Conservation (phyloP, 768 basidiomycete genomes). For the Serpula lacrymans region DNA sequence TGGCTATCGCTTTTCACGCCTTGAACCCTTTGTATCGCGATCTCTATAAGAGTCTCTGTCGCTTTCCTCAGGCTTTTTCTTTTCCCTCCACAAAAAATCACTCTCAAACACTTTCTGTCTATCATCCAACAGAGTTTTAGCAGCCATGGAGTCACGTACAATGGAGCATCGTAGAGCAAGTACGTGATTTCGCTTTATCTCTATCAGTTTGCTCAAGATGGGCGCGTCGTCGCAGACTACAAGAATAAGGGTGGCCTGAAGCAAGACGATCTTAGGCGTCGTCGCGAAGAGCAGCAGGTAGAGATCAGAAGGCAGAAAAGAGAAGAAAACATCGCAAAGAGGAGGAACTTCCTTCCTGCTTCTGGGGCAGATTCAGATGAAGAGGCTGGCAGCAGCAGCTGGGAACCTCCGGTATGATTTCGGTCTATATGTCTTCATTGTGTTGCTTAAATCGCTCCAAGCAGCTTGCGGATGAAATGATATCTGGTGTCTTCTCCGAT, state of each 20-base stretch:
- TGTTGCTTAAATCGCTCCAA: slow-evolving; percentile 10
- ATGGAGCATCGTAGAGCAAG: slow-evolving; percentile 75
- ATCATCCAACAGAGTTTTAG: slow-evolving; percentile 9
- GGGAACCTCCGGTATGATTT: slow-evolving; percentile 74
- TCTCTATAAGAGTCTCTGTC: too few relatives aligned
- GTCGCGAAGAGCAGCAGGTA: slow-evolving; percentile 97
- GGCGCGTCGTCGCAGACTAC: slow-evolving; percentile 63
- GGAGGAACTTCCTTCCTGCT: slow-evolving; percentile 86
- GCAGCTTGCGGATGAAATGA: slow-evolving; percentile 88
- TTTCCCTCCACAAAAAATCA: slow-evolving; percentile 10
- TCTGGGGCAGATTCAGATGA: slow-evolving; percentile 86
- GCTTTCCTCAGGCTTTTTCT: slow-evolving; percentile 18
- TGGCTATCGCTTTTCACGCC: too few relatives aligned
- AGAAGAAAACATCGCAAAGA: slow-evolving; percentile 97
- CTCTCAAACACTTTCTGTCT: too few relatives aligned
- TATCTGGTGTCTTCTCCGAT: slow-evolving; percentile 87
- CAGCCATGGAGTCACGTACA: slow-evolving; percentile 59
- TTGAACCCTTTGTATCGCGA: too few relatives aligned
- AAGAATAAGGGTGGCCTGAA: slow-evolving; percentile 90
- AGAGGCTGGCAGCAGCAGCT: slow-evolving; percentile 62
- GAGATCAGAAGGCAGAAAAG: slow-evolving; percentile 98
- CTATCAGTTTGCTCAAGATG: slow-evolving; percentile 24
- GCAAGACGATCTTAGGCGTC: slow-evolving; percentile 90
- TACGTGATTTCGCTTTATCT: slow-evolving; percentile 28
- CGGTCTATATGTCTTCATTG: slow-evolving; percentile 10